Conservation (phyloP, 2,329 filamentous ascomycete species). For the Diaporthe humulicola region DNA sequence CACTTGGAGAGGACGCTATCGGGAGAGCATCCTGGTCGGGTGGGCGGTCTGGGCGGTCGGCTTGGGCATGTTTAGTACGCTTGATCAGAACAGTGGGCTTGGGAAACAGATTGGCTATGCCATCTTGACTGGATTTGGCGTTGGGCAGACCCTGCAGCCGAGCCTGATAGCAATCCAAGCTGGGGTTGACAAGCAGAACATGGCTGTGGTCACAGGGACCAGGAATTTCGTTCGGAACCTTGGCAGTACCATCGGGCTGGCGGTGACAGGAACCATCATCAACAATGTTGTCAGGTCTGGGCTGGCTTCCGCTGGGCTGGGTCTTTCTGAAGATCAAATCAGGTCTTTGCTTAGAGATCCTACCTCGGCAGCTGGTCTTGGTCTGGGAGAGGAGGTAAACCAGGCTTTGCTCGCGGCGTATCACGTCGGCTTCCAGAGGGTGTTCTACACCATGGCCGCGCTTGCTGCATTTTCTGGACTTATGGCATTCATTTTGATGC, state of each 20-base stretch:
- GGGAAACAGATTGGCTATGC: slow-evolving; percentile 37
- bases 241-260: slow-evolving; percentile 33
- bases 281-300: slow-evolving; percentile 31
- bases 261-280: slow-evolving; percentile 13
- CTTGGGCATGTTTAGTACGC: slow-evolving; percentile 34
- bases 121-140: slow-evolving; percentile 36
- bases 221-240: slow-evolving; percentile 40
- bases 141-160: slow-evolving; percentile 38
- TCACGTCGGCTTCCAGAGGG: slow-evolving; percentile 8
- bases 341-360: background rate
- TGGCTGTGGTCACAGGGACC: slow-evolving; percentile 39
- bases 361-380: background rate
- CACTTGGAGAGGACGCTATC: slow-evolving; percentile 39
- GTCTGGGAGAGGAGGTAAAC: background rate
- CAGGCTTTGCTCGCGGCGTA: background rate
- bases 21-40: slow-evolving; percentile 30
- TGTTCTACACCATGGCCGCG: slow-evolving; percentile 1
- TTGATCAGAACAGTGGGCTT: slow-evolving; percentile 26
- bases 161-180: slow-evolving; percentile 40
- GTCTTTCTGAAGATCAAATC: background rate
- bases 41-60: slow-evolving; percentile 38
- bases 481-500: background rate
- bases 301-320: background rate
- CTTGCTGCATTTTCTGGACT: background rate
- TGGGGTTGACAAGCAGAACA: slow-evolving; percentile 30